phyloP scores from a whole-genome alignment of 441 rosid species.

The Gossypium schwendimanii region DNA sequence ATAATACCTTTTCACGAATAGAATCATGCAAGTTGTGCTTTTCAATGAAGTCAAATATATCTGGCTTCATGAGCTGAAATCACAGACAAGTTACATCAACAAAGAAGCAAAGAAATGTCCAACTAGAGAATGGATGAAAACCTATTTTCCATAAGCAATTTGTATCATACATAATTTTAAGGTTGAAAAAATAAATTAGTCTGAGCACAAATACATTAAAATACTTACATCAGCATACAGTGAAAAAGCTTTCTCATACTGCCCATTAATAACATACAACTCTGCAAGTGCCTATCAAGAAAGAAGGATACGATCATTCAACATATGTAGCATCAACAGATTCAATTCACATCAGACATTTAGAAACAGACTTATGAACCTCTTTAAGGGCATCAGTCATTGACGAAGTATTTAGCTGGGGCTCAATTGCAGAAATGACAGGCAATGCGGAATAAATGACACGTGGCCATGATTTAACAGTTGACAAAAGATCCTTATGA shows the following conservation, averaged over 20 bases:
- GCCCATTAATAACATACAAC: constrained; percentile 81
- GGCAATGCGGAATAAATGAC: constrained; percentile 74
- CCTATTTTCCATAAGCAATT: background rate
- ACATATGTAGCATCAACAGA: constrained; percentile 16
- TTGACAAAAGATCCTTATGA: constrained; percentile 78
- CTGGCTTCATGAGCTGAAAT: constrained; percentile 92
- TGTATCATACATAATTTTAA: background rate
- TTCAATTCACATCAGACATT: constrained; percentile 16
- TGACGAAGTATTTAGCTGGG: constrained; percentile 89
- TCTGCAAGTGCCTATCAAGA: constrained; percentile 77
- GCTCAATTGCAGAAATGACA: constrained; percentile 91
- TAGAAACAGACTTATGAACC: constrained; percentile 34
- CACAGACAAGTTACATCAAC: constrained; percentile 5
- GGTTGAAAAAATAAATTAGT: background rate
- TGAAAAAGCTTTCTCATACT: constrained; percentile 81
- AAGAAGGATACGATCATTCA: constrained; percentile 19
- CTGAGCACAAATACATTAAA: constrained; percentile 6
- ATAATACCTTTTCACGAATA: constrained; percentile 81
- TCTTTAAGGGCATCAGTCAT: constrained; percentile 95
- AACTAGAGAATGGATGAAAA: constrained; percentile 8
- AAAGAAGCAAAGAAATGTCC: constrained; percentile 10
- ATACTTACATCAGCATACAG: constrained; percentile 94
- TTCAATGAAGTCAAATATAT: constrained; percentile 78
- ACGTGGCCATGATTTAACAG: constrained; percentile 94
- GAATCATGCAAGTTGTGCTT: constrained; percentile 77